phyloP scores from a whole-genome alignment of 176 grass and related monocot species.

The Chloris gayana region DNA sequence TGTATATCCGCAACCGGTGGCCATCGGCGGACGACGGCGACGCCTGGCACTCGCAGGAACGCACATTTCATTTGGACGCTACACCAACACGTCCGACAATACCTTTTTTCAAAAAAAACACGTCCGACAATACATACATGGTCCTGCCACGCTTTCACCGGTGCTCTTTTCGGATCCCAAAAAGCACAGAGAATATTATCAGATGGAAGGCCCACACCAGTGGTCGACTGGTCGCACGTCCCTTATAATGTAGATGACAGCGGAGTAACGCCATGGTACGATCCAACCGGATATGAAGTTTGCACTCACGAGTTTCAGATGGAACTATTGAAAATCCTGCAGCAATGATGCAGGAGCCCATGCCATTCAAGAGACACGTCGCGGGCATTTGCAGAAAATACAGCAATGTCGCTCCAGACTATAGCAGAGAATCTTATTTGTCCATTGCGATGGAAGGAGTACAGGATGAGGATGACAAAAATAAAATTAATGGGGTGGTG shows the following conservation, averaged over 20 bases:
- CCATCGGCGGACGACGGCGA: not conserved
- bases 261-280: not conserved
- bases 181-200: not conserved
- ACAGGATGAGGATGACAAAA: not conserved
- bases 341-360: not conserved
- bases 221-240: not conserved
- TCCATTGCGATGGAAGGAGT: not conserved
- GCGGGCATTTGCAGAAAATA: not conserved
- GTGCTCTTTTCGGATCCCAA: not conserved
- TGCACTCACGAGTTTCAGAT: not conserved
- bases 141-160: not conserved
- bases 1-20: conserved; percentile 23
- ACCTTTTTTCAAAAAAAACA: too few relatives aligned
- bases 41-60: not conserved
- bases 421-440: conserved; percentile 2
- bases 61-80: not conserved
- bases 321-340: not conserved
- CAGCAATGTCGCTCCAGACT: not conserved
- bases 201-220: too few relatives aligned
- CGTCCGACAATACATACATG: not conserved
- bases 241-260: not conserved
- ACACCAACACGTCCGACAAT: not conserved
- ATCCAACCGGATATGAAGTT: not conserved
- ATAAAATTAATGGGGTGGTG: not conserved
- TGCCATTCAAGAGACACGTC: not conserved